Evolutionary conservation across 345 rosid genomes (phyloP), one percentile per base, ranked within the genome.

Genomic region (Citrus maxima): DNA sequence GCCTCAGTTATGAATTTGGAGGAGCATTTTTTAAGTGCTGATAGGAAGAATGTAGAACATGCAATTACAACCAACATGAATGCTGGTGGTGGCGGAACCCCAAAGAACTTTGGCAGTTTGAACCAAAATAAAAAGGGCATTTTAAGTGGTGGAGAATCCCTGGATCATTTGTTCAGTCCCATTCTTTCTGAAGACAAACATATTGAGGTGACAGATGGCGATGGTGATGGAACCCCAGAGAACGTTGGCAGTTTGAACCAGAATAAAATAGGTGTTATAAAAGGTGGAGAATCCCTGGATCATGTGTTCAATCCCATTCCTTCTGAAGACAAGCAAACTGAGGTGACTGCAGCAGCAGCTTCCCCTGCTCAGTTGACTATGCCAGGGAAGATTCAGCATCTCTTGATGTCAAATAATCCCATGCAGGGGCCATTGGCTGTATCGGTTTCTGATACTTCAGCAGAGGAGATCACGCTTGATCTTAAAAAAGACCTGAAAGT

Each of bases 1-100:
- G 75, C 74, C 66, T 86, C 88, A 46, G 70, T 80, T 51, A 69
- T 79, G 74, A 88, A 89, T 78, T 83, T 89, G 64, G 88, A 86
- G 70, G 72, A 77, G 49, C 78, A 75, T 73, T 79, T 88, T 72
- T 82, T 76, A 32, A 51, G 73, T 76, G 76, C 54, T 78, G 88
- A 81, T 80, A 62, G 12, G 64, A 79, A 77, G 71, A 67, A 78
- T 37, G 80, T 22, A 24, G 72, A 76, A 54, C 71, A 67, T 61
- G 62, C 81, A 49, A 73, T 55, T 59, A 78, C 71, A 69, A 37
- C 55, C 5, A 19, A 32, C 63, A 30, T 14, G 75, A 74, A 66
- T 63, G 59, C 68, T 46, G 72, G 69, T 84, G 76, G 74, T 72
- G 22, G 40, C 56, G 78, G 77, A 55, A 71, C 77, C 27, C 82